A percentile compares a stretch with the other conserved stretches of the same genome.
phyloP scores from a whole-genome alignment of 441 rosid species.

The Bruguiera hainesii region DNA sequence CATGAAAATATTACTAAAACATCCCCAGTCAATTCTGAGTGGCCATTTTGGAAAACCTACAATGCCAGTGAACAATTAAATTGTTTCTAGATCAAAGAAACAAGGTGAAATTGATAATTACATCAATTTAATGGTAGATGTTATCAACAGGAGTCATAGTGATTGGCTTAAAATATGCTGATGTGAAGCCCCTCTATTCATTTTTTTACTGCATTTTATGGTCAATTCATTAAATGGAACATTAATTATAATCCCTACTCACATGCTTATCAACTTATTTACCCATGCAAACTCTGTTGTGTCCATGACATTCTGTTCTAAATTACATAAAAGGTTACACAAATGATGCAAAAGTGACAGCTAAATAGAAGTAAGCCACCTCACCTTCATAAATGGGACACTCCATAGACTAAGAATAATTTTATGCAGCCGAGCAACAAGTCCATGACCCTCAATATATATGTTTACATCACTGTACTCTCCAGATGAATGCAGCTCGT shows the following conservation, averaged over 20 bases:
- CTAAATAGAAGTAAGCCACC: constrained; percentile 12
- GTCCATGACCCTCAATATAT: constrained; percentile 58
- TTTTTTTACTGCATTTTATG: background rate
- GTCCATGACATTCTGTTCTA: background rate
- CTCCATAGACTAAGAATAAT: constrained; percentile 86
- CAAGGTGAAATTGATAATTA: too few relatives aligned
- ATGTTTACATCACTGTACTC: constrained; percentile 62
- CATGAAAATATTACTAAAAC: too few relatives aligned
- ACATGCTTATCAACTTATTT: background rate
- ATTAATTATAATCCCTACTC: background rate
- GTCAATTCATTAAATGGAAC: background rate
- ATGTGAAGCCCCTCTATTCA: too few relatives aligned
- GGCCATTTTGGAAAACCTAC: too few relatives aligned
- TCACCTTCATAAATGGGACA: constrained; percentile 88
- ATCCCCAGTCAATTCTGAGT: too few relatives aligned
- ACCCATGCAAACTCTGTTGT: background rate
- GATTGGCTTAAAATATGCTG: too few relatives aligned
- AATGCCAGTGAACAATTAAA: too few relatives aligned
- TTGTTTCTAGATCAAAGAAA: too few relatives aligned
- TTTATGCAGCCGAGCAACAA: constrained; percentile 64
- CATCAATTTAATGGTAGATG: too few relatives aligned
- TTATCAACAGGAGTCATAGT: too few relatives aligned
- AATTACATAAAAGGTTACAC: constrained; percentile 3
- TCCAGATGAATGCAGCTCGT: constrained; percentile 39
- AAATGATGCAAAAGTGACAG: constrained; percentile 9